These are phyloP conservation scores for Santalum album DNA, from an alignment of 164 flowering plant genomes.

Conservation along the genomic window DNA sequence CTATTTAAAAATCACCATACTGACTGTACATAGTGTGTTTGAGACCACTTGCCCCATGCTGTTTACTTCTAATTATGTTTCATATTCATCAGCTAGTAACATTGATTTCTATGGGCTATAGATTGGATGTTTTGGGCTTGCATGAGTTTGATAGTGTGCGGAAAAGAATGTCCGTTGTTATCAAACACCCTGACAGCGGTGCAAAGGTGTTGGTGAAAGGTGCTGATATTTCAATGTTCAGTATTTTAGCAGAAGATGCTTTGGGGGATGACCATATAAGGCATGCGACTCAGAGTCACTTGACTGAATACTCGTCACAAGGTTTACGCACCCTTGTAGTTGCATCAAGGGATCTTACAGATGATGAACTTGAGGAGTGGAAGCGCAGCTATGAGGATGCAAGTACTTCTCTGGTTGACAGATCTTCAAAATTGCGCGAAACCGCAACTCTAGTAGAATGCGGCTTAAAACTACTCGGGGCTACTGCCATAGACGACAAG, in stretches of 20 bases:
- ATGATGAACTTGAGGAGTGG: conserved; percentile 69
- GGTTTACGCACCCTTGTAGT: conserved; percentile 90
- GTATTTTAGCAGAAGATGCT: conserved; percentile 38
- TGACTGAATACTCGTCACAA: conserved; percentile 62
- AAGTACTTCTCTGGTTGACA: conserved; percentile 73
- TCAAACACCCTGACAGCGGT: conserved; percentile 59
- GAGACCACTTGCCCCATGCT: neutral
- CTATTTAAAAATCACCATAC: neutral
- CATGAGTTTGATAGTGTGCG: conserved; percentile 89
- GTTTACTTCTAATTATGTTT: neutral
- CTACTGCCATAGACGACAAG: conserved; percentile 85
- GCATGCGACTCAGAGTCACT: conserved; percentile 46
- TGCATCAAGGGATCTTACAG: conserved; percentile 68
- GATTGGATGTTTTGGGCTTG: conserved; percentile 57
- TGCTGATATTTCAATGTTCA: conserved; percentile 78
- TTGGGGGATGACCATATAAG: conserved; percentile 20
- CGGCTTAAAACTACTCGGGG: conserved; percentile 65
- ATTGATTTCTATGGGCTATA: conserved; percentile 16
- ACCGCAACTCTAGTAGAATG: conserved; percentile 73
- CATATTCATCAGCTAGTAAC: neutral
- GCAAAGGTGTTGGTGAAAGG: conserved; percentile 91
- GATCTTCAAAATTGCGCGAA: conserved; percentile 66
- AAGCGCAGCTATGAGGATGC: conserved; percentile 72
- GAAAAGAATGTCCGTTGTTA: conserved; percentile 88
- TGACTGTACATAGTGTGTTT: neutral